Evolutionary conservation across 257 asterid genomes (phyloP).

Genomic region (Henckelia pumila): DNA sequence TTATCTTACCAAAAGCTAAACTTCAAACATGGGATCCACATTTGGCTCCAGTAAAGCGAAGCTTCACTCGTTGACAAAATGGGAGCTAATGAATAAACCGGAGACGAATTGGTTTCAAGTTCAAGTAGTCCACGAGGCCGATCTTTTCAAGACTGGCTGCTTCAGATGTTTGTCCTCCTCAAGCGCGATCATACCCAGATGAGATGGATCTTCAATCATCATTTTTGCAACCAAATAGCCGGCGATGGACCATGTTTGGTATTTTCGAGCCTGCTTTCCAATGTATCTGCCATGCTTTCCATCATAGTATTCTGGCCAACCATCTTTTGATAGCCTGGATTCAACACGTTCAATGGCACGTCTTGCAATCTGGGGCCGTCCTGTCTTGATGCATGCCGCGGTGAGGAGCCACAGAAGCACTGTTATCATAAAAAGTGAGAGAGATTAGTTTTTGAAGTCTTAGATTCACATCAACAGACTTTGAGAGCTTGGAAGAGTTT

Average conservation of each 20-base stretch:
- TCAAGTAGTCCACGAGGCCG: conserved; percentile 49
- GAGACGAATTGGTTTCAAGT: not conserved
- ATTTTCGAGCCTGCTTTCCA: conserved; percentile 62
- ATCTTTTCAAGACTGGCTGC: conserved; percentile 53
- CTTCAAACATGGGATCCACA: not conserved
- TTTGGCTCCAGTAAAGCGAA: not conserved
- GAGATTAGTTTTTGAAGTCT: not conserved
- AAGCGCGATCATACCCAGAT: conserved; percentile 56
- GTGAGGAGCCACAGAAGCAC: conserved; percentile 68
- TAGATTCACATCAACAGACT: not conserved
- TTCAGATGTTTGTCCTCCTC: conserved; percentile 62
- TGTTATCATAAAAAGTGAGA: conserved; percentile 32
- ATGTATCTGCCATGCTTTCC: conserved; percentile 53
- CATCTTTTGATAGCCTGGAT: conserved; percentile 50
- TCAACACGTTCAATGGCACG: conserved; percentile 64
- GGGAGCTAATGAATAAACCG: not conserved
- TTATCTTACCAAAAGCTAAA: not conserved
- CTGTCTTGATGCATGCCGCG: conserved; percentile 65
- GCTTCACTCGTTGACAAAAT: not conserved
- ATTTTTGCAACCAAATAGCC: conserved; percentile 68
- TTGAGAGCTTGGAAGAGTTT: not conserved
- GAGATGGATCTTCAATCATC: conserved; percentile 72
- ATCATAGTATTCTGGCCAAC: conserved; percentile 72
- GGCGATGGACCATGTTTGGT: conserved; percentile 67
- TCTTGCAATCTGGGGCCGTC: conserved; percentile 62